phyloP scores from a whole-genome alignment of 352 stramenopile genomes.

The Blastocystis sp. region DNA sequence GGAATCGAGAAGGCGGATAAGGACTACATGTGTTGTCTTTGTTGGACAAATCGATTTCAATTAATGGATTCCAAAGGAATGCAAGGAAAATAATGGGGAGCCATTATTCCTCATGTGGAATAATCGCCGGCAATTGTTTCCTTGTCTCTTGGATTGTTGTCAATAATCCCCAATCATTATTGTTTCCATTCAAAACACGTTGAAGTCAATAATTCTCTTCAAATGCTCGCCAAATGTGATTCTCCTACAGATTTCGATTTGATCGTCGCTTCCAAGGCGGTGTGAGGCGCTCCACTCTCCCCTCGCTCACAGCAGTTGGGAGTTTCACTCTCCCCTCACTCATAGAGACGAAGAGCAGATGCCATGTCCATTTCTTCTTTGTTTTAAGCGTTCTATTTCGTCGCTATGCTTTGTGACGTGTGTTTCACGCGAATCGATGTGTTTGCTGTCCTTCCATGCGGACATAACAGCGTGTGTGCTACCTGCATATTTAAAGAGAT shows the following conservation, averaged over 20 bases:
- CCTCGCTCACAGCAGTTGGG: too few relatives aligned
- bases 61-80: background rate
- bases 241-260: too few relatives aligned
- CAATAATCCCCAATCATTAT: background rate
- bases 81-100: background rate
- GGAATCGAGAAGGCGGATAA: conserved; percentile 2
- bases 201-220: too few relatives aligned
- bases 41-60: background rate
- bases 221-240: too few relatives aligned
- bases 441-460: conserved; percentile 34
- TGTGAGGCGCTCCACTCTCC: too few relatives aligned
- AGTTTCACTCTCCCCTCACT: too few relatives aligned
- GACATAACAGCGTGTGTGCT: conserved; percentile 30
- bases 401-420: conserved; percentile 22
- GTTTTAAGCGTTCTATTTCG: too few relatives aligned
- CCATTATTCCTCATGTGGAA: background rate
- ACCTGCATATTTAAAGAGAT: conserved; percentile 65
- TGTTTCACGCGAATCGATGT: conserved; percentile 47
- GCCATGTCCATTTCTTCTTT: too few relatives aligned
- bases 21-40: background rate
- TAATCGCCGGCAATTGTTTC: background rate
- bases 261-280: too few relatives aligned
- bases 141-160: background rate
- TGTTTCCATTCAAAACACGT: background rate
- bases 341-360: too few relatives aligned